Conservation (phyloP, 1,139 yeast genomes). For the Entelexis paramagnoliae region DNA sequence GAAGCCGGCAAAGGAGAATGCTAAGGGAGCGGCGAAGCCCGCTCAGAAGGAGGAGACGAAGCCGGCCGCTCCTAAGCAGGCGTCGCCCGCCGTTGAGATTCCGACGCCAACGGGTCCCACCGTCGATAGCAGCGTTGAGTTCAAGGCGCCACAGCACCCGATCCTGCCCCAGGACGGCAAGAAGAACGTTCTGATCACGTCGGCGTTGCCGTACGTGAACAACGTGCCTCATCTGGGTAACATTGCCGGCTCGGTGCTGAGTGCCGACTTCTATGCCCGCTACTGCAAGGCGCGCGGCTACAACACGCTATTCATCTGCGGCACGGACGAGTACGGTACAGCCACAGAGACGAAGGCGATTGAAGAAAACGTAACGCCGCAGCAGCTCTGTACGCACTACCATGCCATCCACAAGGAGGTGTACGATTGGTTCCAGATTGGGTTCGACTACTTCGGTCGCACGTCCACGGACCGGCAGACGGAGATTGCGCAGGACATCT, state of each 20-base stretch:
- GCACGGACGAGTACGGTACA: constrained; percentile 98
- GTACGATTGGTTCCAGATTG: constrained; percentile 94
- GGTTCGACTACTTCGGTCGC: constrained; percentile 90
- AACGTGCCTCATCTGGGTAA: constrained; percentile 98
- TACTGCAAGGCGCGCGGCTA: constrained; percentile 82
- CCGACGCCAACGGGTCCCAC: constrained; percentile 27
- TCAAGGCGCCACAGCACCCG: constrained; percentile 27
- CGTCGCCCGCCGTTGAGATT: constrained; percentile 14
- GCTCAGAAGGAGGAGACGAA: no score
- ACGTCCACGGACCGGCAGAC: constrained; percentile 90
- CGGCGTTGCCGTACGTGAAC: constrained; percentile 95
- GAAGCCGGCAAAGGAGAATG: constrained; percentile 18
- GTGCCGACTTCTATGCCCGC: constrained; percentile 91
- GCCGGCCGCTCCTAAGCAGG: constrained; percentile 23
- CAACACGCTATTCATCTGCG: constrained; percentile 79
- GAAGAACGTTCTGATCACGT: constrained; percentile 77
- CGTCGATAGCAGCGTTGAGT: constrained; percentile 30
- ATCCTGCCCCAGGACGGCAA: constrained; percentile 56
- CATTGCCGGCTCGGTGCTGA: constrained; percentile 85
- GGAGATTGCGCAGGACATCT: constrained; percentile 89
- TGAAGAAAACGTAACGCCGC: constrained; percentile 83
- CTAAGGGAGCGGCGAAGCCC: constrained; percentile 12
- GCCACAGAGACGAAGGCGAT: constrained; percentile 98
- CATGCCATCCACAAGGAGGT: constrained; percentile 71
- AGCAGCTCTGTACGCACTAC: constrained; percentile 81